These are phyloP conservation scores for Boeremia lycopersici DNA, from an alignment of 2,329 filamentous ascomycete species.

Conservation along the genomic window DNA sequence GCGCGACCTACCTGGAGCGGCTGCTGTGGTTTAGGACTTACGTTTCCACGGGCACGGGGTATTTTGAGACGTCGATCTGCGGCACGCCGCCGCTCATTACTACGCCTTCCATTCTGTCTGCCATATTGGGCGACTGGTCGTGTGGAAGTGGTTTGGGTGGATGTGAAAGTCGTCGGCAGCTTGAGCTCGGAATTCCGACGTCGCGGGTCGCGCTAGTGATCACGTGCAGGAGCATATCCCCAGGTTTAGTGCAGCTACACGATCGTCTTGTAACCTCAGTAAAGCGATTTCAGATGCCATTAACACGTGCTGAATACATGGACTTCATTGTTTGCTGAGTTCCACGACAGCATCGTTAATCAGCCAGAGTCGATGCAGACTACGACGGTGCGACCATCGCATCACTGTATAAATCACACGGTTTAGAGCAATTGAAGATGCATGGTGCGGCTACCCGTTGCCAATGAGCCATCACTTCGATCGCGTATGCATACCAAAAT, in stretches of 20 bases:
- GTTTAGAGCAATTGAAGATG: too few relatives aligned
- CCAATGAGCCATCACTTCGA: too few relatives aligned
- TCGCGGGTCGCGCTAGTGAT: slow-evolving; percentile 1
- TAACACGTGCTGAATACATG: too few relatives aligned
- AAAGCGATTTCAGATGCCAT: too few relatives aligned
- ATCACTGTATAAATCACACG: too few relatives aligned
- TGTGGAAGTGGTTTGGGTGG: background rate
- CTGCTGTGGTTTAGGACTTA: slow-evolving; percentile 25
- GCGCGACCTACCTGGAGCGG: slow-evolving; percentile 11
- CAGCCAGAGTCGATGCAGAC: too few relatives aligned
- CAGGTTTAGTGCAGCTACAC: background rate
- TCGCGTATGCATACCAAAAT: background rate
- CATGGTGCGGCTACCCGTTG: too few relatives aligned
- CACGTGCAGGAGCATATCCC: background rate
- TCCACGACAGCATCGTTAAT: too few relatives aligned
- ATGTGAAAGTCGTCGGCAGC: background rate
- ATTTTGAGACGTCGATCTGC: slow-evolving; percentile 38
- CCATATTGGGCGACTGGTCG: slow-evolving; percentile 28
- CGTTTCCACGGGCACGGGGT: slow-evolving; percentile 46
- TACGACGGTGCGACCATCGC: too few relatives aligned
- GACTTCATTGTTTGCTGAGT: too few relatives aligned
- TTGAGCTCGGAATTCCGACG: slow-evolving; percentile 4
- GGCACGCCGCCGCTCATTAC: slow-evolving; percentile 24
- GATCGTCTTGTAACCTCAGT: background rate
- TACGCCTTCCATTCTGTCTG: slow-evolving; percentile 47